Evolutionary conservation across 2,329 filamentous ascomycete species (phyloP).

Genomic region (Fusarium odoratissimum): DNA sequence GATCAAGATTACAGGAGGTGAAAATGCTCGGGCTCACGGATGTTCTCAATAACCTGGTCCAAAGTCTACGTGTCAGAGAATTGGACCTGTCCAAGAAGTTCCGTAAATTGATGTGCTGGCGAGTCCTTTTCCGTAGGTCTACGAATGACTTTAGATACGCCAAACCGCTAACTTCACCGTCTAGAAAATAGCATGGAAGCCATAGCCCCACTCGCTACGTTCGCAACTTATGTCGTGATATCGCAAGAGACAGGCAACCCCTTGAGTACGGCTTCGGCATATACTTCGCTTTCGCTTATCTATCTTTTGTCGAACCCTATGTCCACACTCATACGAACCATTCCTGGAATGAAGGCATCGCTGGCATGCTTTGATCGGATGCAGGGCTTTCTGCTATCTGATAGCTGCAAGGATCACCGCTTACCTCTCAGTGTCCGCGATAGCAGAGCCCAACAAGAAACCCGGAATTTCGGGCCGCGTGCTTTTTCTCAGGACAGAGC

Average conservation of each 20-base stretch:
- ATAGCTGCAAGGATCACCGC: conserved; percentile 19
- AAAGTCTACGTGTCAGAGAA: conserved; percentile 4
- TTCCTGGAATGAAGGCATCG: conserved; percentile 5
- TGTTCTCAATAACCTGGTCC: conserved; percentile 15
- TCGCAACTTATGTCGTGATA: conserved; percentile 23
- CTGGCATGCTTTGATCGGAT: conserved; percentile 18
- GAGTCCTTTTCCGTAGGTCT: conserved; percentile 1
- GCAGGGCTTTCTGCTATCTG: conserved; percentile 6
- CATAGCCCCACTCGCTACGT: conserved; percentile 14
- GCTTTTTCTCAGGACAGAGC: no score
- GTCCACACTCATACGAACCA: conserved; percentile 4
- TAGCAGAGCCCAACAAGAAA: neutral
- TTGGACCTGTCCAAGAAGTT: conserved; percentile 6
- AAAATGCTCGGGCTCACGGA: conserved; percentile 20
- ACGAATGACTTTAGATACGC: fast-evolving
- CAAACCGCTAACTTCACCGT: fast-evolving
- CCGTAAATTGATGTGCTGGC: conserved; percentile 8
- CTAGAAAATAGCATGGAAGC: conserved; percentile 5
- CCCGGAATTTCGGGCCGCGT: fast-evolving
- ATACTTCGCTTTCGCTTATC: conserved; percentile 25
- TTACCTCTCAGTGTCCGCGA: neutral
- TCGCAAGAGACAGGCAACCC: conserved; percentile 18
- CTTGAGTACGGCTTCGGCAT: conserved; percentile 17
- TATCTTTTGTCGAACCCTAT: conserved; percentile 20
- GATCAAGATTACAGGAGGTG: neutral